phyloP scores from a whole-genome alignment of 1,284 basidiomycete species.

The Megacollybia platyphylla region DNA sequence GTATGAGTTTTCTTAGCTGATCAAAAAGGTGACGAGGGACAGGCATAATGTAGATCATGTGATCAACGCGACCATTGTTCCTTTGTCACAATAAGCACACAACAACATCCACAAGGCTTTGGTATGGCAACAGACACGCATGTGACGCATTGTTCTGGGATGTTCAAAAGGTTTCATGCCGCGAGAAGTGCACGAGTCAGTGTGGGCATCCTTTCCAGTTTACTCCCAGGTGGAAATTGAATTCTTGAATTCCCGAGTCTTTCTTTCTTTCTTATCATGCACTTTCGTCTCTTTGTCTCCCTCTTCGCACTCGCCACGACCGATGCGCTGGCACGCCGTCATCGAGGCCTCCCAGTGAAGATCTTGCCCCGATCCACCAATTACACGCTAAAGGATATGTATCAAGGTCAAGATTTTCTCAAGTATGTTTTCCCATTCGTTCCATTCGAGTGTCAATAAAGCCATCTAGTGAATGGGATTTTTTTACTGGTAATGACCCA shows the following conservation, averaged over 20 bases:
- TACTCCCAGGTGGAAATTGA: too few relatives aligned
- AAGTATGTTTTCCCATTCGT: slow-evolving; percentile 14
- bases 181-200: too few relatives aligned
- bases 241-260: too few relatives aligned
- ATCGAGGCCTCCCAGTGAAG: background rate
- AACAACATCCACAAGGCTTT: too few relatives aligned
- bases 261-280: too few relatives aligned
- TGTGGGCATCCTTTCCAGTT: too few relatives aligned
- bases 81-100: too few relatives aligned
- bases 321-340: background rate
- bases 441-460: background rate
- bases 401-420: slow-evolving; percentile 22
- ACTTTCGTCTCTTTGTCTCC: too few relatives aligned
- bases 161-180: too few relatives aligned
- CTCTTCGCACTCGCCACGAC: too few relatives aligned
- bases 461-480: slow-evolving; percentile 30
- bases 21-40: slow-evolving; percentile 45
- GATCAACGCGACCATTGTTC: background rate
- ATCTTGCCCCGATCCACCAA: background rate
- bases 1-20: slow-evolving; percentile 70
- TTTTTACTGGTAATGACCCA: slow-evolving; percentile 14
- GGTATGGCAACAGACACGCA: too few relatives aligned
- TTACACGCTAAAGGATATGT: slow-evolving; percentile 19
- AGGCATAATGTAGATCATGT: slow-evolving; percentile 27
- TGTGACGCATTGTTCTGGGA: too few relatives aligned